Percentiles rank a stretch among this genome's conserved stretches.
Evolutionary conservation across 108 stramenopile species (phyloP).

Genomic region (Stephanodiscus triporus): DNA sequence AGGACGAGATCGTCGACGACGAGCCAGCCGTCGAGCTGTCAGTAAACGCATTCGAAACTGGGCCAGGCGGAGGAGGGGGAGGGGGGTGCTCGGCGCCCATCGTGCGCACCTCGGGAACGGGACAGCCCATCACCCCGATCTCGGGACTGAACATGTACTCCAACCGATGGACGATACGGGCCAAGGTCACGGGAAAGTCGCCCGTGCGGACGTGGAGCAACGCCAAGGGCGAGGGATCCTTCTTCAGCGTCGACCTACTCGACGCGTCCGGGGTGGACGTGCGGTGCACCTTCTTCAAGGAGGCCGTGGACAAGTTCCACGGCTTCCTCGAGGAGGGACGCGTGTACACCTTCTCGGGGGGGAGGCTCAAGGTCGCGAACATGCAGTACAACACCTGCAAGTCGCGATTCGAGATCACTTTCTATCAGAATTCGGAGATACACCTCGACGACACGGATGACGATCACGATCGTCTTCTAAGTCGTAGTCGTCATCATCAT

Average conservation of each 20-base stretch:
- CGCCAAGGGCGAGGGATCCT: slow-evolving; percentile 90
- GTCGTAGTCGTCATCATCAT: too few species aligned
- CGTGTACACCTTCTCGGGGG: slow-evolving; percentile 93
- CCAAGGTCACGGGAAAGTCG: slow-evolving; percentile 86
- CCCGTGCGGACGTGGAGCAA: slow-evolving; percentile 92
- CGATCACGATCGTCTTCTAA: too few species aligned
- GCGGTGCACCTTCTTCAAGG: slow-evolving; percentile 96
- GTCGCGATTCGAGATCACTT: slow-evolving; percentile 92
- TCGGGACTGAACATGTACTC: slow-evolving; percentile 93
- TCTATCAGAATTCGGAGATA: slow-evolving; percentile 91
- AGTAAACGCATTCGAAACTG: too few species aligned
- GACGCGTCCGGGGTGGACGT: slow-evolving; percentile 90
- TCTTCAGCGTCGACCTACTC: slow-evolving; percentile 89
- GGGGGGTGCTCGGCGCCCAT: slow-evolving; percentile 68
- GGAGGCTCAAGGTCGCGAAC: slow-evolving; percentile 93
- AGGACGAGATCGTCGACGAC: too few species aligned
- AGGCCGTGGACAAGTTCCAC: slow-evolving; percentile 92
- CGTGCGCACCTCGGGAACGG: slow-evolving; percentile 54
- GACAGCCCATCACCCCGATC: slow-evolving; percentile 83
- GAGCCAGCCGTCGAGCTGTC: too few species aligned
- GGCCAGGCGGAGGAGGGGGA: too few species aligned
- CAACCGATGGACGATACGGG: slow-evolving; percentile 91
- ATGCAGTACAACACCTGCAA: slow-evolving; percentile 93
- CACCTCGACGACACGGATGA: slow-evolving; percentile 53
- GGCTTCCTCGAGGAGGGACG: slow-evolving; percentile 78